Conservation (phyloP, 805 yeast species). For the Saccharomycopsis vini region DNA sequence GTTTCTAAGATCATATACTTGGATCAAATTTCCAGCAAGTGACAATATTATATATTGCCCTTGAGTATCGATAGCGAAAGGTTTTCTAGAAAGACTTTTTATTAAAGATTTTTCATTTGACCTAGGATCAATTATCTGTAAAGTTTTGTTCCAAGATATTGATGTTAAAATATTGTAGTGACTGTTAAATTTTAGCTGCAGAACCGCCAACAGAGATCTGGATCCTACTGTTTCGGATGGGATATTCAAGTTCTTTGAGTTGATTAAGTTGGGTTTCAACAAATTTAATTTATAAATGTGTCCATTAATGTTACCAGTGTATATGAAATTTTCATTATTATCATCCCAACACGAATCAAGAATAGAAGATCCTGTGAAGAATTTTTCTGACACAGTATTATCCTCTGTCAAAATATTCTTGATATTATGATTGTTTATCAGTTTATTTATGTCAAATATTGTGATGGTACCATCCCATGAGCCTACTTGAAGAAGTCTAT, state of each 20-base stretch:
- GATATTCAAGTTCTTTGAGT: not conserved
- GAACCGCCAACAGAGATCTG: slow-evolving; percentile 7
- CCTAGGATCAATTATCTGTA: slow-evolving; percentile 9
- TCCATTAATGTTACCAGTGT: slow-evolving; percentile 18
- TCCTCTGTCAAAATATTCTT: not conserved
- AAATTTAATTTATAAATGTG: slow-evolving; percentile 6
- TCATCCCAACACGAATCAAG: slow-evolving; percentile 16
- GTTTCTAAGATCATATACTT: slow-evolving; percentile 10
- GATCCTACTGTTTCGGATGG: slow-evolving; percentile 4
- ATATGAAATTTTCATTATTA: not conserved
- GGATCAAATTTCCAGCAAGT: slow-evolving; percentile 3
- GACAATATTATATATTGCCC: slow-evolving; percentile 8
- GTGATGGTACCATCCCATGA: slow-evolving; percentile 15
- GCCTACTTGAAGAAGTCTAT: not conserved
- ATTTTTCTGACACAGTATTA: not conserved
- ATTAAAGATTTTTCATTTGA: not conserved
- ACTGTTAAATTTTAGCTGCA: slow-evolving; percentile 1
- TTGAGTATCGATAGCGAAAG: slow-evolving; percentile 13
- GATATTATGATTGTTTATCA: not conserved
- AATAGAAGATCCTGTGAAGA: slow-evolving; percentile 11
- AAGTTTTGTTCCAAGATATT: slow-evolving; percentile 15
- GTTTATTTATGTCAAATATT: slow-evolving; percentile 3
- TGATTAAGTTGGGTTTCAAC: not conserved
- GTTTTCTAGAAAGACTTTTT: slow-evolving; percentile 2
- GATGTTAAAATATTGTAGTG: slow-evolving; percentile 5